Percentiles rank a stretch among this genome's conserved stretches.
phyloP scores from a whole-genome alignment of 176 grass and related monocot genomes.

The Saccharum officinarum region DNA sequence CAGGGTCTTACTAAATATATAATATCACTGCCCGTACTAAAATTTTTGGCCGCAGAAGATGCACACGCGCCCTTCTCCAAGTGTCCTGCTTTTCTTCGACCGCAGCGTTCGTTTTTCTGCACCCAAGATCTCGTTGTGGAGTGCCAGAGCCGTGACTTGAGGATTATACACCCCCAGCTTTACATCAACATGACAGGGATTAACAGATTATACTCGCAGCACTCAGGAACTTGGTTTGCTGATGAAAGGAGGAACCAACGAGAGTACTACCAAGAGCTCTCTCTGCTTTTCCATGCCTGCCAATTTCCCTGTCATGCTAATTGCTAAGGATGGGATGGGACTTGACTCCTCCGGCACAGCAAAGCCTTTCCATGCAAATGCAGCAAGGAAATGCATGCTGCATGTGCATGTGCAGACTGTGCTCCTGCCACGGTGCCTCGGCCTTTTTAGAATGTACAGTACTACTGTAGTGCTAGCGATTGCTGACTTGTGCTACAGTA shows the following conservation, averaged over 20 bases:
- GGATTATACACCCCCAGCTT: neutral
- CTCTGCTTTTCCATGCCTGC: neutral
- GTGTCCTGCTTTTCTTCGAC: neutral
- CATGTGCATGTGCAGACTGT: too few relatives aligned
- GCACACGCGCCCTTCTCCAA: neutral
- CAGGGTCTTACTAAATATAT: neutral
- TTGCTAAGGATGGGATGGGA: too few relatives aligned
- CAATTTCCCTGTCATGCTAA: neutral
- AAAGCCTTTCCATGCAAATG: neutral
- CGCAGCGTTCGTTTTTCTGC: neutral
- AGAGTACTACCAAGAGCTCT: neutral
- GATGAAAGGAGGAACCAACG: neutral
- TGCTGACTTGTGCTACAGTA: neutral
- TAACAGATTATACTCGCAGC: neutral
- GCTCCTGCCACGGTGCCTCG: neutral
- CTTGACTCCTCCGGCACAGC: neutral
- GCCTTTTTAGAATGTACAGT: neutral
- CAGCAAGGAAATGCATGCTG: neutral
- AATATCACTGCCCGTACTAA: neutral
- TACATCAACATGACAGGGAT: neutral
- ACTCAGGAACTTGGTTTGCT: neutral
- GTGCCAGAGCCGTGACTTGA: neutral
- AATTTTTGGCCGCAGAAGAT: neutral
- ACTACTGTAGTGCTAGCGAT: neutral
- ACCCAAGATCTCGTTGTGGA: conserved; percentile 3